Evolutionary conservation across 495 filamentous ascomycete species (phyloP), one percentile per base, ranked within the genome.

Genomic region (Baudoinia panamericana): DNA sequence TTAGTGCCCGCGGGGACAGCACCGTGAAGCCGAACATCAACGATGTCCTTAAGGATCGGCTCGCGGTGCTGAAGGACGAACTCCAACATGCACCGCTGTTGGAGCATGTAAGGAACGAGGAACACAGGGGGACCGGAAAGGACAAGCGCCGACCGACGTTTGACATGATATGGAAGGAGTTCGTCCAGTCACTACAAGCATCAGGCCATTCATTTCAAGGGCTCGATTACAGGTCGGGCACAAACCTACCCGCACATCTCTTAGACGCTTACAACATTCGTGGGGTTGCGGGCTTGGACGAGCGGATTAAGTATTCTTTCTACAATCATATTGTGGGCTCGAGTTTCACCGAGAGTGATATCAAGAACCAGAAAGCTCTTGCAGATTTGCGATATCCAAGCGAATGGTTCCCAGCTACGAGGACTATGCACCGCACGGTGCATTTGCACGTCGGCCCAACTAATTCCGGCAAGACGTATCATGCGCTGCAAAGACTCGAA

Each of bases 381-480:
- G 75, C 83, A 13, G 84, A 96, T 62, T 59, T 93, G 31, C 73
- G 84, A 23, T 84, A 75, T 56, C 92, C 92, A 0, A 68, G 73
- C 36, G 90, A 95, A 54, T 95, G 86, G 90, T 99, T 78, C 56
- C 85, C 86, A 2, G 70, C 65, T 5, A 82, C 92, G 16, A 72
- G 92, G 34, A 64, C 73, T 15, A 62, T 86, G 41, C 78, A 87
- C 55, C 70, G 92, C 25, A 88, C 73, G 2, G 70, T 95, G 40
- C 82, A 95, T 65, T 64, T 99, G 7, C 92, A 99, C 55, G 86
- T 99, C 31, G 92, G 92, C 1, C 92, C 92, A 0, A 99, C 92
- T 2, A 99, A 99, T 61, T 95, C 87, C 4, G 92, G 92, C 41
- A 99, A 99, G 63, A 99, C 92, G 2, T 96, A 96, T 59, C 79